phyloP scores from a whole-genome alignment of 441 rosid genomes.

The Raphanus hybrid region DNA sequence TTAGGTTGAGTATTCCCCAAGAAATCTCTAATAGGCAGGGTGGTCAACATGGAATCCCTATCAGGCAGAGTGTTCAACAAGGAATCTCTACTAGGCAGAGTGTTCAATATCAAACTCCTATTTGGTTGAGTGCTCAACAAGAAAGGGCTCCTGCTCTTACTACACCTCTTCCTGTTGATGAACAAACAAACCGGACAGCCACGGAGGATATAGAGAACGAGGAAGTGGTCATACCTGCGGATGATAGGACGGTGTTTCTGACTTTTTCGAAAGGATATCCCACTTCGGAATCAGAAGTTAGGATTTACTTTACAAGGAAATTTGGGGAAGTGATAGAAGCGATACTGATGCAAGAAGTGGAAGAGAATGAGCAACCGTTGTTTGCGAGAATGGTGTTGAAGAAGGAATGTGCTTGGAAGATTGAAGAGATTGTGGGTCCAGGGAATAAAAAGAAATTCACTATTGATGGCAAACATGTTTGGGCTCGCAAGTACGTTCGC shows the following conservation, averaged over 20 bases:
- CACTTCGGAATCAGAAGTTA: conserved; percentile 55
- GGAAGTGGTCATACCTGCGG: conserved; percentile 12
- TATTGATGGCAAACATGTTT: conserved; percentile 76
- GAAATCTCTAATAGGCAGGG: background rate
- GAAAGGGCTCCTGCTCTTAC: background rate
- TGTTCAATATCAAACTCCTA: conserved; percentile 18
- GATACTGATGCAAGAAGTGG: conserved; percentile 58
- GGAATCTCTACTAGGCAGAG: background rate
- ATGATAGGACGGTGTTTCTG: conserved; percentile 67
- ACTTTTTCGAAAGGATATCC: conserved; percentile 76
- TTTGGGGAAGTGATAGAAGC: conserved; percentile 57
- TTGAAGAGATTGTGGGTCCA: conserved; percentile 41
- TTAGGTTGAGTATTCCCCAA: conserved; percentile 12
- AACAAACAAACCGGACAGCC: background rate
- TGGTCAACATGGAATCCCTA: background rate
- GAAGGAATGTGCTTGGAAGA: background rate
- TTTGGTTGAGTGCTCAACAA: conserved; percentile 19
- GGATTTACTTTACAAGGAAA: conserved; percentile 51
- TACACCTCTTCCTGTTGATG: background rate
- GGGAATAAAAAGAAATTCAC: conserved; percentile 53
- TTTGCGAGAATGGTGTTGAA: conserved; percentile 60
- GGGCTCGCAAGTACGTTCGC: conserved; percentile 66
- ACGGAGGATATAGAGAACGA: background rate
- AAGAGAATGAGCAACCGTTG: conserved; percentile 50
- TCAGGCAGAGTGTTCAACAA: background rate